Evolutionary conservation across 2,329 filamentous ascomycete genomes (phyloP).

Genomic region (Diaporthe australafricana): DNA sequence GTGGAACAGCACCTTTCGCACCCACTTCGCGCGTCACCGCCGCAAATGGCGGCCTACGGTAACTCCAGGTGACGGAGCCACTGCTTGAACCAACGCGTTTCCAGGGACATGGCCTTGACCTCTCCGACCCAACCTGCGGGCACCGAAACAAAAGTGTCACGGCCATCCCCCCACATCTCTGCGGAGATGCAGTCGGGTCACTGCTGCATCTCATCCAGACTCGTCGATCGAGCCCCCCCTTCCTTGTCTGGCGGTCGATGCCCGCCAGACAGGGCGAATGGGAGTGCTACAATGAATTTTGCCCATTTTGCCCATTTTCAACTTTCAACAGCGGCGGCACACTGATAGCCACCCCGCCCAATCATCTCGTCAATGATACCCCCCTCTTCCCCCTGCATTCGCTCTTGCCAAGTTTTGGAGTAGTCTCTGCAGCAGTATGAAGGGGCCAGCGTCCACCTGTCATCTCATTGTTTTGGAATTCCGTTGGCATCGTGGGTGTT

Average conservation of each 20-base stretch:
- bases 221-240: not conserved
- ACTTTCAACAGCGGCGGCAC: not conserved
- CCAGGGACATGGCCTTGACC: not conserved
- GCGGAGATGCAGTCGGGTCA: not conserved
- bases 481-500: not conserved
- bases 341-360: not conserved
- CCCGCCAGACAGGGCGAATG: not conserved
- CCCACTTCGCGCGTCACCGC: not conserved
- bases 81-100: not conserved
- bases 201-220: slow-evolving; percentile 6
- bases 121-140: not conserved
- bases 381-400: not conserved
- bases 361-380: not conserved
- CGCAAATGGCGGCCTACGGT: not conserved
- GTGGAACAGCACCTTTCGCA: not conserved
- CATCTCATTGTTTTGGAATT: not conserved
- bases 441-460: not conserved
- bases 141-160: not conserved
- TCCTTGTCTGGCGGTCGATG: not conserved
- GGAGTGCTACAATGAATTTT: slow-evolving; percentile 1
- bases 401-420: not conserved
- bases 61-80: not conserved
- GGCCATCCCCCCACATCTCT: not conserved
- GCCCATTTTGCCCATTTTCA: slow-evolving; percentile 22
- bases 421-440: not conserved